Evolutionary conservation across 495 filamentous ascomycete species (phyloP).

Genomic region (Chaetomium fimeti): DNA sequence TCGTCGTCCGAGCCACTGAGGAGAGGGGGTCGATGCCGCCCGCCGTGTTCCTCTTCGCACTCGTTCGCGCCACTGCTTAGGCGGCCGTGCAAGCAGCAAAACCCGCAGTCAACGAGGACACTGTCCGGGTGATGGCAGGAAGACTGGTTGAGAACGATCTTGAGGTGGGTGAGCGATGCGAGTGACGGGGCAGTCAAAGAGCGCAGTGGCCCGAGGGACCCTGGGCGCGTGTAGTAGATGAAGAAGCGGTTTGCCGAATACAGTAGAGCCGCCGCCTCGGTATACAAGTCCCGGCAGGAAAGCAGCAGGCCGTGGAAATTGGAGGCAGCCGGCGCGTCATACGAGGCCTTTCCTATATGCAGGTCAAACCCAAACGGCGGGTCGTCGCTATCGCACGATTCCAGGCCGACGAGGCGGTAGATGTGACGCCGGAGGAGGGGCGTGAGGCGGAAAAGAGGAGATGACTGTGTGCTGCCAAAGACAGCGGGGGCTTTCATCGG

Average conservation of each 20-base stretch:
- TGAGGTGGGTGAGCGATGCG: not conserved
- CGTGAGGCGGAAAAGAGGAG: not conserved
- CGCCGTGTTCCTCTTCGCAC: not conserved
- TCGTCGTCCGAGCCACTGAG: not conserved
- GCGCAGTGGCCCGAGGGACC: not conserved
- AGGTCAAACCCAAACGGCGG: not conserved
- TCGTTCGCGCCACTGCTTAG: not conserved
- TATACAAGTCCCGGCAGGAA: not conserved
- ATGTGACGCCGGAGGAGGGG: not conserved
- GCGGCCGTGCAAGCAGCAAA: not conserved
- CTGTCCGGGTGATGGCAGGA: not conserved
- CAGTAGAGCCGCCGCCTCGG: not conserved
- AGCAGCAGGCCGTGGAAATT: not conserved
- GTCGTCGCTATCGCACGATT: not conserved
- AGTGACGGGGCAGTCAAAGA: not conserved
- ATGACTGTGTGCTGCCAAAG: too few species aligned
- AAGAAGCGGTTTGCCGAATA: not conserved
- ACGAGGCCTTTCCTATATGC: too few species aligned
- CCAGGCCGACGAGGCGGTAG: not conserved
- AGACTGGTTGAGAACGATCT: constrained; percentile 5
- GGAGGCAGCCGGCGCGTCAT: not conserved
- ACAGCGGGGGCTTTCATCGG: too few species aligned
- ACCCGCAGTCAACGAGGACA: too few species aligned
- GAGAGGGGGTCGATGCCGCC: not conserved
- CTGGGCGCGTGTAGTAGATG: not conserved